Base-by-base conservation (phyloP, 345 rosid species). In the Clarkia xantiana region DNA sequence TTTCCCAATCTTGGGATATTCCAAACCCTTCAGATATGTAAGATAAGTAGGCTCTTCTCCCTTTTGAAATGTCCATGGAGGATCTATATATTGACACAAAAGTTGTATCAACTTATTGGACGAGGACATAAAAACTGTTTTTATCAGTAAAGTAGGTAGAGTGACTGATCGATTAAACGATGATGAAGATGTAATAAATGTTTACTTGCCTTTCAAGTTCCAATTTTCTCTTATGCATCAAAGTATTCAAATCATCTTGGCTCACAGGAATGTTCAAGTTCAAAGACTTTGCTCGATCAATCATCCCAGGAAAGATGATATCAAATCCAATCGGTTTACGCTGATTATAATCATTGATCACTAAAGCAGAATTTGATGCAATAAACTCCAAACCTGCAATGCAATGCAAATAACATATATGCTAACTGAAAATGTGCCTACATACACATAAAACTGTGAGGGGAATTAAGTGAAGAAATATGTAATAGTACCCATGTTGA, bases 281-380 rank as follows among this genome's bases (percentile, higher is more conserved):
- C n/a, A n/a, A n/a, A n/a, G n/a, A n/a, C n/a, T n/a, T n/a, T n/a
- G n/a, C n/a, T n/a, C n/a, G n/a, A 64, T 78, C 85, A 51, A 89
- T 66, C 95, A 89, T 82, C 54, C 82, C 82, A 18, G 97, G 71
- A 63, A 89, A 80, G 68, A 78, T 76, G 55, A 80, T 73, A 61
- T 85, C 81, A 63, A 85, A 89, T 50, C 97, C 97, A 44, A 73
- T 47, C 7, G 94, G 95, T 2, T 67, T 61, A 48, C 55, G 61
- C 45, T 77, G 76, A 40, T 64, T 76, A 47, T 77, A 79, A 68
- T 89, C 88, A 10, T 55, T n/a, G n/a, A n/a, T 55, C 61, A 74
- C 56, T 15, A 73, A 75, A 65, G 70, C 60, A 49, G 78, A 78
- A 59, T 85, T 68, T 16, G 68, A 58, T 56, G 77, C 85, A 42